Conservation (phyloP, 371 early-diverging fungal species). For the Capillidium rhysosporum region DNA sequence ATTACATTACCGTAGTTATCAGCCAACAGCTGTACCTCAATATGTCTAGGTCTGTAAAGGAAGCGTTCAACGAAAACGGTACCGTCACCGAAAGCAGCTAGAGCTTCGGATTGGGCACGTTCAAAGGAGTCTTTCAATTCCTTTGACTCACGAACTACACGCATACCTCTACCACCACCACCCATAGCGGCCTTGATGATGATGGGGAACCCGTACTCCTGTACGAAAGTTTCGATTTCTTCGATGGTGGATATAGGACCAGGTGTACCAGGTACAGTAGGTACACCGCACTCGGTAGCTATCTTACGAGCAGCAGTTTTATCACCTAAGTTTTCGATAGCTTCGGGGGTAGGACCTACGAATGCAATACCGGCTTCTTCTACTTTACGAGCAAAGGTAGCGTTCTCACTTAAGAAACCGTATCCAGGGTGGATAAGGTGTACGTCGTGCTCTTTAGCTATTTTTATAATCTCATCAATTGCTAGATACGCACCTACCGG, state of each 20-base stretch:
- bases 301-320: constrained; percentile 83
- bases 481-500: constrained; percentile 89
- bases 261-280: constrained; percentile 74
- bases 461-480: constrained; percentile 72
- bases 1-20: constrained; percentile 77
- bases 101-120: constrained; percentile 73
- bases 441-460: constrained; percentile 61
- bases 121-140: constrained; percentile 50
- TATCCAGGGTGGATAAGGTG: constrained; percentile 63
- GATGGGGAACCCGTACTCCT: constrained; percentile 72
- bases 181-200: constrained; percentile 96
- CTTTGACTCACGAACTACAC: constrained; percentile 53
- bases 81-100: constrained; percentile 84
- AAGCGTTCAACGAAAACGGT: constrained; percentile 89
- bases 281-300: constrained; percentile 55
- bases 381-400: constrained; percentile 72
- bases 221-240: constrained; percentile 53
- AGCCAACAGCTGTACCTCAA: constrained; percentile 90
- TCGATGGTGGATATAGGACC: constrained; percentile 49
- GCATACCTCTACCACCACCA: constrained; percentile 97
- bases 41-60: constrained; percentile 81
- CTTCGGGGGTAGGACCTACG: constrained; percentile 68
- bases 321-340: constrained; percentile 79
- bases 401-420: constrained; percentile 81
- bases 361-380: constrained; percentile 80